Conservation (phyloP, 768 basidiomycete genomes). For the Naganishia vaughanmartiniae region DNA sequence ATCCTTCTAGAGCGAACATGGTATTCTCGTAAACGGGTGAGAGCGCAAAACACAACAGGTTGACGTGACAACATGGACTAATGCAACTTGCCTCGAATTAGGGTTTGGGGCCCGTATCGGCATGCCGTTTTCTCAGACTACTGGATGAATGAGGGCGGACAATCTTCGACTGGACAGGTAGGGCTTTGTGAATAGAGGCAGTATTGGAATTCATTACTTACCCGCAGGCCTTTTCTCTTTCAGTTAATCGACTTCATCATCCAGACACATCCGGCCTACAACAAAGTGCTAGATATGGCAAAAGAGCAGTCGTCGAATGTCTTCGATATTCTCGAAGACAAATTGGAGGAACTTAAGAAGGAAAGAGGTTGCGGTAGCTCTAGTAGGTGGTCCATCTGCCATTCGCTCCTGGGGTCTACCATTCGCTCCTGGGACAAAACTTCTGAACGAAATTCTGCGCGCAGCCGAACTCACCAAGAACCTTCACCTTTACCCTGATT, state of each 20-base stretch:
- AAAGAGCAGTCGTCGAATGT: constrained; percentile 57
- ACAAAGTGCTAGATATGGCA: constrained; percentile 64
- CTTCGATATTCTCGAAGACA: constrained; percentile 64
- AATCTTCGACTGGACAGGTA: constrained; percentile 95
- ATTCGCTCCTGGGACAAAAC: too few species aligned
- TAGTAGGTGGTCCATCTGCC: constrained; percentile 48
- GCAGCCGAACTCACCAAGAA: constrained; percentile 77
- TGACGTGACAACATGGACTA: not conserved
- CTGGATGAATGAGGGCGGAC: constrained; percentile 99
- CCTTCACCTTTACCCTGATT: constrained; percentile 90
- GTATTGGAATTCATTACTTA: not conserved
- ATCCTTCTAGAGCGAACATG: constrained; percentile 64
- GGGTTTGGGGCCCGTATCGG: constrained; percentile 55
- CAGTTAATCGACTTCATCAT: constrained; percentile 92
- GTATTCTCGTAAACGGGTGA: constrained; percentile 83
- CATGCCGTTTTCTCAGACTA: constrained; percentile 87
- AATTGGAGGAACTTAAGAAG: constrained; percentile 65
- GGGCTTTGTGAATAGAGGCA: constrained; percentile 19
- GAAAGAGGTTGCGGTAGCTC: constrained; percentile 62
- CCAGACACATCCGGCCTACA: constrained; percentile 82
- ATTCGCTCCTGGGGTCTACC: too few species aligned
- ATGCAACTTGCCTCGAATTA: not conserved
- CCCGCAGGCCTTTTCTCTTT: not conserved
- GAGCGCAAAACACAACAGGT: not conserved
- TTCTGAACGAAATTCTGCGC: not conserved